Base-by-base conservation (phyloP, 495 filamentous ascomycete species). In the Ramalina intermedia region DNA sequence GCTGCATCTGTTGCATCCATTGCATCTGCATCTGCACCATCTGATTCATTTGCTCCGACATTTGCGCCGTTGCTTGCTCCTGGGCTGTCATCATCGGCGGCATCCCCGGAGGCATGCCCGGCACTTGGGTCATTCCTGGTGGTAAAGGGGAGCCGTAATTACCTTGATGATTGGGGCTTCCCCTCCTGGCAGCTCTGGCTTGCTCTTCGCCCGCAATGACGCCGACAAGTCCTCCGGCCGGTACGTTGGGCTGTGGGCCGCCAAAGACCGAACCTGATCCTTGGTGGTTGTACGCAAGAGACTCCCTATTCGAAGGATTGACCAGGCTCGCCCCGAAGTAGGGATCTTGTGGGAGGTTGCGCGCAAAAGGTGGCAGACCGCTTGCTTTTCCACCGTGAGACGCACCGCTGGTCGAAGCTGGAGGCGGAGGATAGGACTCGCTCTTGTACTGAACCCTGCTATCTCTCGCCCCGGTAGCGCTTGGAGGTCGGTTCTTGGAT, bases 11-110 rank as follows among this genome's bases (percentile, higher is more conserved):
- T 56, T 78, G 75, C 77, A 81, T 81, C 68, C 69, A 84, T 49
- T 91, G 83, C 81, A 94, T 89, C 61, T 93, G 87, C 81, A 93
- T 86, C 58, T 87, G 82, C 82, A 91, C 86, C 68, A 90, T 89
- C 55, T 82, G 77, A 21, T 76, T 72, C 86, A 94, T 93, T 60
- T 93, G 85, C 56, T 89, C 83, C 23, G 79, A 80, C 69, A 94
- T 82, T 58, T 94, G 82, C 41, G 88, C 72, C 52, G 87, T 83
- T 16, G 82, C 81, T 56, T 84, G 82, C 54, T 90, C 85, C 4
- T 75, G 77, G 17, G 83, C 70, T 23, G 72, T 70, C 24, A 80
- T 62, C 67, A 69, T 58, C 24, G 65, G 64, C 41, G 50, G 53
- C 44, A 52, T 52, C 12, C 66, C 63, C 48, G 46, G 66, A 59